phyloP scores from a whole-genome alignment of 352 stramenopile species.

The Phytophthora lateralis region DNA sequence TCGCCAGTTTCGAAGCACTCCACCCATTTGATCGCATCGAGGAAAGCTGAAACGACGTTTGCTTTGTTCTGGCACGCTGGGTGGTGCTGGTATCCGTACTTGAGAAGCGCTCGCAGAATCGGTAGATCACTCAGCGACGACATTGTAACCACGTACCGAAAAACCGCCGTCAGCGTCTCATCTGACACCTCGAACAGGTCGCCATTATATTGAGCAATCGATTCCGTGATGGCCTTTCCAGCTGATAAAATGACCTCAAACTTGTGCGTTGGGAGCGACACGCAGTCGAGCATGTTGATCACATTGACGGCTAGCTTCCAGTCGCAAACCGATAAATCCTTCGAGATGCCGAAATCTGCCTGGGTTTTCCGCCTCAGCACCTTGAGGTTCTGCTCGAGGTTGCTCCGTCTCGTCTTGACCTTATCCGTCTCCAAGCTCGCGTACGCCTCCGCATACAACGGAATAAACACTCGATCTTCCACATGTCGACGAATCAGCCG shows the following conservation, averaged over 20 bases:
- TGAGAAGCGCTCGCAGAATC: slow-evolving; percentile 54
- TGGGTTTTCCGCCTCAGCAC: slow-evolving; percentile 59
- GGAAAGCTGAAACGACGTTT: slow-evolving; percentile 61
- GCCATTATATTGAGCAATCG: slow-evolving; percentile 60
- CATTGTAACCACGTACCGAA: slow-evolving; percentile 72
- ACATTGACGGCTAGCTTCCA: slow-evolving; percentile 63
- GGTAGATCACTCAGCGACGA: slow-evolving; percentile 65
- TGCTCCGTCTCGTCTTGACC: slow-evolving; percentile 40
- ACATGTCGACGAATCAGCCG: slow-evolving; percentile 75
- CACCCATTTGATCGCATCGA: slow-evolving; percentile 83
- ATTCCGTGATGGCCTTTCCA: slow-evolving; percentile 52
- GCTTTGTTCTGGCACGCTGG: slow-evolving; percentile 76
- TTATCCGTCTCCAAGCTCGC: slow-evolving; percentile 52
- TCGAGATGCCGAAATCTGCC: slow-evolving; percentile 67
- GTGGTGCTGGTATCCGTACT: slow-evolving; percentile 68
- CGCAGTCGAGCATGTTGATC: slow-evolving; percentile 72
- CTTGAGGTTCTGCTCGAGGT: slow-evolving; percentile 60
- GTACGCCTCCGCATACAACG: slow-evolving; percentile 60
- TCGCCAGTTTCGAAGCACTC: slow-evolving; percentile 57
- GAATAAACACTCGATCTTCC: slow-evolving; percentile 83
- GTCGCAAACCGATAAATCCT: slow-evolving; percentile 63
- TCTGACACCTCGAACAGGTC: slow-evolving; percentile 64
- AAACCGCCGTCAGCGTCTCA: slow-evolving; percentile 63
- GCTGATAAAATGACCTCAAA: slow-evolving; percentile 73
- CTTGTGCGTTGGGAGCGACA: slow-evolving; percentile 85